phyloP scores from a whole-genome alignment of 1,284 basidiomycete species.

The Ceratobasidium theobromae region DNA sequence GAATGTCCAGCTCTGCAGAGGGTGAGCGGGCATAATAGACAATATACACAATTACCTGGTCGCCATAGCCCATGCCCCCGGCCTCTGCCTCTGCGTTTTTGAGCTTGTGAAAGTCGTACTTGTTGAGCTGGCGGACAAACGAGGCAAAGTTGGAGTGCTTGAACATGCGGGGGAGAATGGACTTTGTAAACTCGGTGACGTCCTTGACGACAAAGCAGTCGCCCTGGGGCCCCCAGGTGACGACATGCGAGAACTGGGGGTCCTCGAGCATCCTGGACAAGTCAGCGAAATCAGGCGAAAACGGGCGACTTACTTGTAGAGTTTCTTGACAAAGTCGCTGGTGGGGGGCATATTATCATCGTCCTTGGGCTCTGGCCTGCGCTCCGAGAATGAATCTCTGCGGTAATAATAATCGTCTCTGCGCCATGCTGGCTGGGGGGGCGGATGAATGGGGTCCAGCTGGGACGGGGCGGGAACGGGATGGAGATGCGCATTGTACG shows the following conservation, averaged over 20 bases:
- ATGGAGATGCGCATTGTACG: constrained; percentile 24
- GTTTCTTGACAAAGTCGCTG: constrained; percentile 93
- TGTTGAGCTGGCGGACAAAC: constrained; percentile 94
- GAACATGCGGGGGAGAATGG: constrained; percentile 91
- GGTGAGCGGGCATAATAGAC: background rate
- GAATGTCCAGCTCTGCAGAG: constrained; percentile 87
- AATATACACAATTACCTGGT: constrained; percentile 55
- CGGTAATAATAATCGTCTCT: constrained; percentile 8
- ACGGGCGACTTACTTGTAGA: constrained; percentile 70
- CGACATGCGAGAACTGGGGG: constrained; percentile 67
- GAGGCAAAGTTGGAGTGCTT: constrained; percentile 96
- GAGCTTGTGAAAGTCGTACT: constrained; percentile 97
- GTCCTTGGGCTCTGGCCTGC: no score
- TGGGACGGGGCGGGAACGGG: constrained; percentile 26
- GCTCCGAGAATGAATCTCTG: constrained; percentile 16
- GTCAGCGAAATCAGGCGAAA: constrained; percentile 5
- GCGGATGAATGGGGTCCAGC: constrained; percentile 28
- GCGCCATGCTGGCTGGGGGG: constrained; percentile 15
- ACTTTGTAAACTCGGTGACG: constrained; percentile 97
- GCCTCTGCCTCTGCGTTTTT: constrained; percentile 79
- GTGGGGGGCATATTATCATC: constrained; percentile 61
- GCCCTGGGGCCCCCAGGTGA: constrained; percentile 85
- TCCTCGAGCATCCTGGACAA: constrained; percentile 81
- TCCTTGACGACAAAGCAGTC: constrained; percentile 97
- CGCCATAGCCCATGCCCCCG: constrained; percentile 54